phyloP scores from a whole-genome alignment of 2,329 filamentous ascomycete species.

The Fusarium stilboides region DNA sequence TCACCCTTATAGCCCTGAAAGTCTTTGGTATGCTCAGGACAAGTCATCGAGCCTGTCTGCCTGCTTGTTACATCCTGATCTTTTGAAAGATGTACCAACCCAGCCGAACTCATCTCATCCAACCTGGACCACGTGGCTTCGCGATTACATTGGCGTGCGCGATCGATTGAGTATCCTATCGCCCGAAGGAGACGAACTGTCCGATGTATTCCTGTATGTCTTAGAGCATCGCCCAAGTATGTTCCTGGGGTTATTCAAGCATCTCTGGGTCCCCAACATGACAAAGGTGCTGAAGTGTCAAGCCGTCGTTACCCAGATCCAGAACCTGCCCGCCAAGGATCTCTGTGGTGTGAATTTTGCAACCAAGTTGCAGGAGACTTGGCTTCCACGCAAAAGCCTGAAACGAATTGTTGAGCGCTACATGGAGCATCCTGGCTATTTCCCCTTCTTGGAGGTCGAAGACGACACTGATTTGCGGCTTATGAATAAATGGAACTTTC shows the following conservation, averaged over 20 bases:
- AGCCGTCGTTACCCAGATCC: background rate
- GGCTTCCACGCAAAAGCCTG: constrained; percentile 24
- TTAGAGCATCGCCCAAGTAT: constrained; percentile 1
- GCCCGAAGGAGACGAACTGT: background rate
- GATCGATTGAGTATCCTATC: constrained; percentile 27
- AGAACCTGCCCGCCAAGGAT: background rate
- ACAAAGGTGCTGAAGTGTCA: background rate
- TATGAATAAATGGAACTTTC: constrained; percentile 17
- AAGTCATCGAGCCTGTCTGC: background rate
- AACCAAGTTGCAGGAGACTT: constrained; percentile 1
- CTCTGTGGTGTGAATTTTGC: constrained; percentile 28
- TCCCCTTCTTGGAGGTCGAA: constrained; percentile 19
- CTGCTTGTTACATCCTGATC: background rate
- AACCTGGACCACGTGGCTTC: constrained; percentile 26
- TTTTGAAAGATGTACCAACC: background rate
- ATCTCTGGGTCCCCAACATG: constrained; percentile 30
- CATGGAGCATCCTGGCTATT: constrained; percentile 16
- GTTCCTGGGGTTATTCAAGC: constrained; percentile 25
- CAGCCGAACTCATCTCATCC: background rate
- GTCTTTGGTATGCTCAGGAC: background rate
- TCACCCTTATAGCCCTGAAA: constrained; percentile 15
- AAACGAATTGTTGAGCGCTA: constrained; percentile 3
- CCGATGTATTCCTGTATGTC: constrained; percentile 24
- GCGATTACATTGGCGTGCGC: background rate
- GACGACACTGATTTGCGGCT: background rate